Evolutionary conservation across 441 rosid species (phyloP).

Genomic region (Pelargonium exstipulatum): DNA sequence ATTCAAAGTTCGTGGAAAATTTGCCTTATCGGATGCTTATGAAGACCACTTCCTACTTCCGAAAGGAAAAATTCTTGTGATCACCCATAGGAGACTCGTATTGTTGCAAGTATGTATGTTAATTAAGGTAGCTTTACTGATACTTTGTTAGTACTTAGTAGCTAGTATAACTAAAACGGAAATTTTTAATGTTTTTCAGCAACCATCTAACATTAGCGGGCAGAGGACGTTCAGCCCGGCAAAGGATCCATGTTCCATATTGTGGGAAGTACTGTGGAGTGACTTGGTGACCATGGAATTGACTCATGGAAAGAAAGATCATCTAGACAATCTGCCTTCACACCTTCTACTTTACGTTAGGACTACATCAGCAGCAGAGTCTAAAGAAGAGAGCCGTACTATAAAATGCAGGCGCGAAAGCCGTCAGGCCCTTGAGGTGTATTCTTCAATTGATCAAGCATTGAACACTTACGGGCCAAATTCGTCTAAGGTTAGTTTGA

Average conservation of each 20-base stretch:
- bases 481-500: constrained; percentile 47
- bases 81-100: constrained; percentile 84
- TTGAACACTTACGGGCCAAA: constrained; percentile 57
- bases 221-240: constrained; percentile 89
- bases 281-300: constrained; percentile 84
- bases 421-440: constrained; percentile 67
- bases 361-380: constrained; percentile 43
- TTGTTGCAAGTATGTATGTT: constrained; percentile 67
- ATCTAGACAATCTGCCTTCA: constrained; percentile 62
- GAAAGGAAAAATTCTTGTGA: constrained; percentile 63
- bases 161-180: background rate
- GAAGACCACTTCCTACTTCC: constrained; percentile 92
- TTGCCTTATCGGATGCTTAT: constrained; percentile 92
- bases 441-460: constrained; percentile 67
- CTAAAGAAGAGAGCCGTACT: constrained; percentile 61
- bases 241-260: constrained; percentile 84
- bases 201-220: constrained; percentile 74
- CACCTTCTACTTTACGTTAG: constrained; percentile 54
- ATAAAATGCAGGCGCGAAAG: constrained; percentile 71
- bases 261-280: constrained; percentile 70
- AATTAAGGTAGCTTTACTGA: too few species aligned
- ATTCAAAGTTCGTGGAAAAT: constrained; percentile 91
- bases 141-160: background rate
- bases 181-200: constrained; percentile 41
- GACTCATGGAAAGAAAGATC: constrained; percentile 79